These are phyloP conservation scores for Lupinus albus DNA, from an alignment of 306 rosid species.

Conservation along the genomic window DNA sequence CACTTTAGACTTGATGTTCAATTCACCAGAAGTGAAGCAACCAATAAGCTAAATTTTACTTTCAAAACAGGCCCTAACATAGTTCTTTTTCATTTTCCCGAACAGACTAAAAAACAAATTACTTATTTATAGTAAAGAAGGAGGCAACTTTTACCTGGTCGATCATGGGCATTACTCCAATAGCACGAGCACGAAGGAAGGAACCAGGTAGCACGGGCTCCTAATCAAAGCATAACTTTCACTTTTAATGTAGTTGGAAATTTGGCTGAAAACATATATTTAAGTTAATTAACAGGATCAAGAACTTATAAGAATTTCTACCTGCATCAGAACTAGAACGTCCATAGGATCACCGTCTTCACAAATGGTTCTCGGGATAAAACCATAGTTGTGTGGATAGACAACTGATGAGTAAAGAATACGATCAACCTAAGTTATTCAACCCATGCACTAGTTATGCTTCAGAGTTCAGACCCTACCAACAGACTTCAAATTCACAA, in stretches of 20 bases:
- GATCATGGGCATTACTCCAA: slow-evolving; percentile 98
- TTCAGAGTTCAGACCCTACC: slow-evolving; percentile 17
- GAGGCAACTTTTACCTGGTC: slow-evolving; percentile 68
- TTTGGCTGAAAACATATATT: slow-evolving; percentile 23
- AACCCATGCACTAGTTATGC: slow-evolving; percentile 38
- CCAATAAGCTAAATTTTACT: background rate
- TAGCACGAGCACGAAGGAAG: slow-evolving; percentile 98
- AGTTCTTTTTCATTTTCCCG: slow-evolving; percentile 19
- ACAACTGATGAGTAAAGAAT: slow-evolving; percentile 96
- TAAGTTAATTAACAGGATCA: slow-evolving; percentile 17
- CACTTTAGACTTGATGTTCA: slow-evolving; percentile 26
- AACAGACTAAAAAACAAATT: slow-evolving; percentile 5
- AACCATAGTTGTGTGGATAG: slow-evolving; percentile 97
- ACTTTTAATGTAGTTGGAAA: slow-evolving; percentile 20
- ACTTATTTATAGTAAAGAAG: background rate
- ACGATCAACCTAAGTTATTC: slow-evolving; percentile 80
- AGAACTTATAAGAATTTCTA: slow-evolving; percentile 42
- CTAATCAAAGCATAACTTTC: slow-evolving; percentile 44
- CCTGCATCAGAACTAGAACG: slow-evolving; percentile 95
- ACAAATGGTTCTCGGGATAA: slow-evolving; percentile 91
- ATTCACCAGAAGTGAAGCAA: slow-evolving; percentile 6
- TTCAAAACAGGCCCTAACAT: slow-evolving; percentile 14
- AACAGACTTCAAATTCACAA: slow-evolving; percentile 25
- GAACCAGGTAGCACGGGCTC: slow-evolving; percentile 90
- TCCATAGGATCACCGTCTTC: slow-evolving; percentile 99